Base-by-base conservation (phyloP, 768 basidiomycete species). In the Boletus reticulatus region DNA sequence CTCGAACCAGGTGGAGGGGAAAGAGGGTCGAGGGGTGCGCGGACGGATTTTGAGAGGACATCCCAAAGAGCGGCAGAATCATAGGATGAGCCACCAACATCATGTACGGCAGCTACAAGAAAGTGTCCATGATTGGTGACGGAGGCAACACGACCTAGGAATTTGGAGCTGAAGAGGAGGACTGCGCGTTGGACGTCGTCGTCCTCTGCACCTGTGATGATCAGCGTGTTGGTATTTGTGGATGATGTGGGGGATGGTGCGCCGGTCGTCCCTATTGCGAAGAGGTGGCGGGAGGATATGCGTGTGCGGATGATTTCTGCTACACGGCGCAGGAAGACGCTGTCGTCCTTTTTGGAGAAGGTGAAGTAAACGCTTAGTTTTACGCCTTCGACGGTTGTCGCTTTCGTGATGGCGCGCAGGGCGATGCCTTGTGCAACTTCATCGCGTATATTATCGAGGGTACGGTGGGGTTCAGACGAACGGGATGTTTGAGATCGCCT, bases 41-140 rank as follows among this genome's bases (percentile, higher is more conserved):
- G 73, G 1, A 83, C 78, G 4, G 83, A 79, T 67, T 89, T 89
- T 43, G 77, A 77, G n/a, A 89, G 72, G 46, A 85, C 81, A 59
- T 89, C 87, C 83, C 83, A 83, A 4, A 91, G 74, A 41, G 88
- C 85, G 4, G 78, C 76, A 43, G 80, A 81, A 64, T 92, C 89
- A 63, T 83, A 86, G 1, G 78, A 69, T 0, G 80, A 77, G 7
- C 69, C 72, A 17, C 81, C 81, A 41, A 88, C 69, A 57, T 83
- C 81, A 8, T 78, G 73, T n/a, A 87, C 77, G 36, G 75, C 67
- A 7, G 80, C 84, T 6, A 80, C 62, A 61, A 78, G 70, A 17
- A 61, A 50, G 46, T 66, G 64, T 29, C 69, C 70, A 34, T 73
- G 72, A 32, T 71, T 75, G 6, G 64, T 63, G 14, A 76, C 72